Percentiles rank a stretch among this genome's conserved stretches.
Conservation (phyloP, 75 land plant genomes). For the Sequoia sempervirens region DNA sequence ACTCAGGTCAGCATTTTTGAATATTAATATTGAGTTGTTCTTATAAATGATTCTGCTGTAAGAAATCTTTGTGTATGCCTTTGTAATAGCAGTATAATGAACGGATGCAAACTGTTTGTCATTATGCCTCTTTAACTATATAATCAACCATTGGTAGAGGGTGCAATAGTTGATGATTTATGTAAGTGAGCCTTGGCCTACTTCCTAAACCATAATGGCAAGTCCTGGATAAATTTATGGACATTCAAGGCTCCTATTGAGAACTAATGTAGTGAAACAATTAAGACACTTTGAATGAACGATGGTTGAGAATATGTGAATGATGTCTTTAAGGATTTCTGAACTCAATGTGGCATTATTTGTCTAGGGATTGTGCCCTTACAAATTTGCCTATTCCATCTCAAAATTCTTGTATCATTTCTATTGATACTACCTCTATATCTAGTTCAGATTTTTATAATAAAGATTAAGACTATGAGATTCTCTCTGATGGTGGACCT, state of each 20-base stretch:
- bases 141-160: neutral
- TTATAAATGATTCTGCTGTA: too few species aligned
- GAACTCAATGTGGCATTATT: neutral
- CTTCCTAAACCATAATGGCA: neutral
- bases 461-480: neutral
- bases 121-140: too few species aligned
- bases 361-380: neutral
- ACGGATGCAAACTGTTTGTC: too few species aligned
- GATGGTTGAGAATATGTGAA: neutral
- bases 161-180: too few species aligned
- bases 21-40: too few species aligned
- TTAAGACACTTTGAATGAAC: neutral
- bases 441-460: neutral
- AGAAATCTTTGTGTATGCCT: too few species aligned
- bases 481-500: neutral
- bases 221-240: neutral
- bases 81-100: too few species aligned
- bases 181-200: too few species aligned
- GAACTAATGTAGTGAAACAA: neutral
- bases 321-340: neutral
- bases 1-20: too few species aligned
- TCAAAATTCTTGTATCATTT: neutral
- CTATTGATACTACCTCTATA: neutral
- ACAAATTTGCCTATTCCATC: neutral
- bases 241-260: neutral